A percentile compares a stretch with the other conserved stretches of the same genome.
phyloP scores from a whole-genome alignment of 2,329 filamentous ascomycete species.

The Botrytis porri region DNA sequence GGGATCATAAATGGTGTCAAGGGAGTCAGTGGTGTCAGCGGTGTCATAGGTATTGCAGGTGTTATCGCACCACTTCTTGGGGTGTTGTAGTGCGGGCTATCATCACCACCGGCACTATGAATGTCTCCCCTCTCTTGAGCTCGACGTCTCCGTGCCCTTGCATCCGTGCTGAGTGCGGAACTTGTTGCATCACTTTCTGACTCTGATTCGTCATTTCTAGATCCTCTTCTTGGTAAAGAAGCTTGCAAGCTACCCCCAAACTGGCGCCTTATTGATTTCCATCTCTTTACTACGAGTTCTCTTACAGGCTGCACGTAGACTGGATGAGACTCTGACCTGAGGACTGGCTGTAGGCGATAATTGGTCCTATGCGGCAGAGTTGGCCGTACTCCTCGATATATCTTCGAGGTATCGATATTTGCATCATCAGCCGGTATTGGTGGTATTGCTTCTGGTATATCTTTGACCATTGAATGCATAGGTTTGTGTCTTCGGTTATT shows the following conservation, averaged over 20 bases:
- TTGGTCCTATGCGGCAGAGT: constrained; percentile 17
- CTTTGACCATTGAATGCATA: not conserved
- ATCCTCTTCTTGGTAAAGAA: constrained; percentile 22
- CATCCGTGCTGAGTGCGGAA: constrained; percentile 26
- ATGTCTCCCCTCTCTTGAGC: constrained; percentile 36
- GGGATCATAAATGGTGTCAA: not conserved
- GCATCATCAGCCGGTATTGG: constrained; percentile 2
- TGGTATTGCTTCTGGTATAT: not conserved
- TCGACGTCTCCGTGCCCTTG: constrained; percentile 27
- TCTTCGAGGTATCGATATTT: constrained; percentile 11
- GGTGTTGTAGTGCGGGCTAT: constrained; percentile 29
- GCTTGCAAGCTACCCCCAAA: constrained; percentile 32
- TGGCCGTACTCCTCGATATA: constrained; percentile 15
- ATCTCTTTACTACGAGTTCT: constrained; percentile 35
- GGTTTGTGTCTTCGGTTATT: not conserved
- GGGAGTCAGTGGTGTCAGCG: constrained; percentile 11
- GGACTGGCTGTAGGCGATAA: constrained; percentile 29
- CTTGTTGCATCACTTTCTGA: constrained; percentile 21
- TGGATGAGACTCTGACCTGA: constrained; percentile 34
- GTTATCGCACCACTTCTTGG: constrained; percentile 25
- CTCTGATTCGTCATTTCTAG: constrained; percentile 20
- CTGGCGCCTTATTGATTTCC: constrained; percentile 30
- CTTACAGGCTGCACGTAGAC: constrained; percentile 36
- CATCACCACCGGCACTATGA: constrained; percentile 31
- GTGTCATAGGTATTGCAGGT: constrained; percentile 12